phyloP scores from a whole-genome alignment of 2,329 filamentous ascomycete genomes.

The Macroventuria anomochaeta region DNA sequence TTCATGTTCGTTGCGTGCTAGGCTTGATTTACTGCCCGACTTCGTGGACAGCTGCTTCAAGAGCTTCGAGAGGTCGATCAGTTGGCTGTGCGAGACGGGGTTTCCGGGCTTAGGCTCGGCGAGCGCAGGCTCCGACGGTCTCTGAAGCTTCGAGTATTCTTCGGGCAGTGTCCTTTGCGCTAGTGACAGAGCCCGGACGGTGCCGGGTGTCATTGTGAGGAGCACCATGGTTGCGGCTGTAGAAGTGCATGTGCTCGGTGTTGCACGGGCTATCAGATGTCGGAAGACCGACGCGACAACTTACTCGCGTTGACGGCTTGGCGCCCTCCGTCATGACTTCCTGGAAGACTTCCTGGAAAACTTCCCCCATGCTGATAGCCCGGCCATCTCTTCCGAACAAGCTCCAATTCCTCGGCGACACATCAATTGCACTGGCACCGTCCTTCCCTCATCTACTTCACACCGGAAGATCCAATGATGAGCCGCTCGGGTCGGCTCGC shows the following conservation, averaged over 20 bases:
- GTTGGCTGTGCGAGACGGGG: constrained; percentile 74
- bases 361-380: constrained; percentile 21
- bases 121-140: constrained; percentile 58
- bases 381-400: constrained; percentile 14
- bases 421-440: constrained; percentile 35
- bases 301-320: constrained; percentile 12
- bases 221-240: constrained; percentile 66
- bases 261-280: constrained; percentile 58
- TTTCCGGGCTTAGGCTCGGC: constrained; percentile 62
- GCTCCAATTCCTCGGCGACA: constrained; percentile 13
- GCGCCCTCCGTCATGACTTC: constrained; percentile 39
- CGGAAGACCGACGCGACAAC: constrained; percentile 3
- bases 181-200: constrained; percentile 66
- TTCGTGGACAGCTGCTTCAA: constrained; percentile 50
- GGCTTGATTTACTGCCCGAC: background rate
- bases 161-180: constrained; percentile 31
- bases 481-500: constrained; percentile 47
- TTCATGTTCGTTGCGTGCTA: background rate
- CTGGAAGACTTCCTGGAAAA: too few relatives aligned
- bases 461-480: constrained; percentile 34
- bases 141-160: constrained; percentile 31
- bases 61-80: constrained; percentile 66
- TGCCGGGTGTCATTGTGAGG: constrained; percentile 74
- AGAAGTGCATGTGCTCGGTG: background rate
- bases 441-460: background rate